Percentiles rank a stretch among this genome's conserved stretches.
These are phyloP conservation scores for Quercus phellos DNA, from an alignment of 331 rosid species.

Conservation along the genomic window DNA sequence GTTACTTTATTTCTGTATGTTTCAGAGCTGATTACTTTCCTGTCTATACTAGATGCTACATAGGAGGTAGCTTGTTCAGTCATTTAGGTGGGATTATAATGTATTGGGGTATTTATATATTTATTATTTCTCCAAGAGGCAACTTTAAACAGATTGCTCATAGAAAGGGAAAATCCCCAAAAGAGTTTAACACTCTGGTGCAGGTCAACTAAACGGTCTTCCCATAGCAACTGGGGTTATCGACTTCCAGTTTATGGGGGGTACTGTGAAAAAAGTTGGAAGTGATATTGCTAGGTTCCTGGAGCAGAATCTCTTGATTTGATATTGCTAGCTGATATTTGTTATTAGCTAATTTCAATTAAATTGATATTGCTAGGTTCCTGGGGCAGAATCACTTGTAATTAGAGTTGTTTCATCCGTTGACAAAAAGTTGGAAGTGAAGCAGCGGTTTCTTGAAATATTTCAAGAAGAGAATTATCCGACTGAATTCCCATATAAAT, in stretches of 20 bases:
- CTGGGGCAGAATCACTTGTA: slow-evolving; percentile 86
- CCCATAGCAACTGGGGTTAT: too few species aligned
- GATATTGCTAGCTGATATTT: not conserved
- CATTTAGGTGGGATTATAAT: not conserved
- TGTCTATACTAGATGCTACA: not conserved
- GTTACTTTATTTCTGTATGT: not conserved
- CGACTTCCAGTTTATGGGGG: too few species aligned
- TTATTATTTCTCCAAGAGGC: not conserved
- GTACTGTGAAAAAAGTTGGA: too few species aligned
- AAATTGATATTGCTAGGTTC: slow-evolving; percentile 57
- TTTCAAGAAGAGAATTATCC: slow-evolving; percentile 96
- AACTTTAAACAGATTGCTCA: not conserved
- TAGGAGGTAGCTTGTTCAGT: not conserved
- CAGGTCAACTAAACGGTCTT: too few species aligned
- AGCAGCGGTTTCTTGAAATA: slow-evolving; percentile 83
- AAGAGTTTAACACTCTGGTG: not conserved
- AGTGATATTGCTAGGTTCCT: too few species aligned
- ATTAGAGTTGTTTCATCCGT: slow-evolving; percentile 93
- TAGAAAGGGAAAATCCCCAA: not conserved
- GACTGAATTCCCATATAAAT: slow-evolving; percentile 88
- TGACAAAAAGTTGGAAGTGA: slow-evolving; percentile 96
- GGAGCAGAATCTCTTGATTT: too few species aligned
- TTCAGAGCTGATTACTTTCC: not conserved
- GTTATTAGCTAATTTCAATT: slow-evolving; percentile 15
- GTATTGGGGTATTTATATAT: not conserved